These are phyloP conservation scores for Eucalyptus melliodora DNA, from an alignment of 345 rosid genomes.

Conservation along the genomic window DNA sequence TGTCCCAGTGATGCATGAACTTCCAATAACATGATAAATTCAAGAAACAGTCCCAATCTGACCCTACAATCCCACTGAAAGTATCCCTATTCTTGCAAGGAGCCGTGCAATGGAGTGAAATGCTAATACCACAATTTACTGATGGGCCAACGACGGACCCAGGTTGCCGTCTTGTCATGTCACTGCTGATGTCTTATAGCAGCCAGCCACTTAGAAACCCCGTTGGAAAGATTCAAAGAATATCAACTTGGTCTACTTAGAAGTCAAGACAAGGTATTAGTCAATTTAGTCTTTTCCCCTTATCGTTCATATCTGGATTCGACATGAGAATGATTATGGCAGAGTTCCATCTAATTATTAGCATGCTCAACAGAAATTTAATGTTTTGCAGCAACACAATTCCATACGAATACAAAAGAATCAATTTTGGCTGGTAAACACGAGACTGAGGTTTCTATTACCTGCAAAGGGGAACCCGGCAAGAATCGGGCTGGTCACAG, in stretches of 20 bases:
- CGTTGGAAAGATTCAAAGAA: neutral
- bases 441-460: neutral
- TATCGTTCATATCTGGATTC: neutral
- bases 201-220: neutral
- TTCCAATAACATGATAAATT: neutral
- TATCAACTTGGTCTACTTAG: neutral
- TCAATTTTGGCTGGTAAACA: neutral
- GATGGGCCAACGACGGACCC: neutral
- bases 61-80: neutral
- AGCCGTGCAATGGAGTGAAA: neutral
- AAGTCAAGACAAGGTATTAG: neutral
- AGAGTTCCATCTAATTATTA: neutral
- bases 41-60: neutral
- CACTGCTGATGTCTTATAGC: neutral
- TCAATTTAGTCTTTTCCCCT: neutral
- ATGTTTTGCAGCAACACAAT: neutral
- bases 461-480: constrained; percentile 96
- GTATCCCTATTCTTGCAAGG: neutral
- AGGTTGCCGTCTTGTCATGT: neutral
- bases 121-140: neutral
- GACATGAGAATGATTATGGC: neutral
- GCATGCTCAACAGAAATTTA: neutral
- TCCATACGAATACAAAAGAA: neutral
- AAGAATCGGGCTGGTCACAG: constrained; percentile 52
- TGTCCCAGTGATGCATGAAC: neutral